Percentiles rank a stretch among this genome's conserved stretches.
Conservation (phyloP, 495 filamentous ascomycete genomes). For the Cairneyella variabilis region DNA sequence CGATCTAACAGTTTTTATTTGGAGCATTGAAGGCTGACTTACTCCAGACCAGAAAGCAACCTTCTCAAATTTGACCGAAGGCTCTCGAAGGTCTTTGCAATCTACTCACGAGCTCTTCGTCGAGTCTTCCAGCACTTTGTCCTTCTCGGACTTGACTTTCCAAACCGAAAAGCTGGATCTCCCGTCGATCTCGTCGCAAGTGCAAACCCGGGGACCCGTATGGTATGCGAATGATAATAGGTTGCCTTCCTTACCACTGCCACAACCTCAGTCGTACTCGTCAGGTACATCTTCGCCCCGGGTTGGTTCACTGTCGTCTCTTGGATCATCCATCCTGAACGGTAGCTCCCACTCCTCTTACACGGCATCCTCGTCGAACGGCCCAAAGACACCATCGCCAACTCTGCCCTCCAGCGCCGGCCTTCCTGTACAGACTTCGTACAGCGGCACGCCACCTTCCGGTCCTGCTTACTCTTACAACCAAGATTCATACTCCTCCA, state of each 20-base stretch:
- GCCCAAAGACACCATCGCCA: slow-evolving; percentile 54
- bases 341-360: slow-evolving; percentile 49
- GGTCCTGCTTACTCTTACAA: slow-evolving; percentile 45
- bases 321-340: slow-evolving; percentile 40
- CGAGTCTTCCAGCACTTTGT: slow-evolving; percentile 19
- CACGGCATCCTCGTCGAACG: slow-evolving; percentile 51
- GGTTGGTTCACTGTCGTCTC: slow-evolving; percentile 61
- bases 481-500: slow-evolving; percentile 52
- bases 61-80: background rate
- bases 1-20: too few species aligned
- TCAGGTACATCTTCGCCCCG: slow-evolving; percentile 67
- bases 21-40: too few species aligned
- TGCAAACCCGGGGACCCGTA: slow-evolving; percentile 82
- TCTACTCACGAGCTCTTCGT: slow-evolving; percentile 15
- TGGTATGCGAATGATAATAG: slow-evolving; percentile 69
- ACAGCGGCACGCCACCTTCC: slow-evolving; percentile 43
- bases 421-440: slow-evolving; percentile 43
- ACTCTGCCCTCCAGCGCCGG: slow-evolving; percentile 37
- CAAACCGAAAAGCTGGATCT: slow-evolving; percentile 98
- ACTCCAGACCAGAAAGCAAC: background rate
- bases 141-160: slow-evolving; percentile 26
- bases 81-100: background rate
- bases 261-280: slow-evolving; percentile 57
- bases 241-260: slow-evolving; percentile 70
- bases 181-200: slow-evolving; percentile 85